Conservation (phyloP, 108 stramenopile genomes). For the Aureococcus anophagefferens region DNA sequence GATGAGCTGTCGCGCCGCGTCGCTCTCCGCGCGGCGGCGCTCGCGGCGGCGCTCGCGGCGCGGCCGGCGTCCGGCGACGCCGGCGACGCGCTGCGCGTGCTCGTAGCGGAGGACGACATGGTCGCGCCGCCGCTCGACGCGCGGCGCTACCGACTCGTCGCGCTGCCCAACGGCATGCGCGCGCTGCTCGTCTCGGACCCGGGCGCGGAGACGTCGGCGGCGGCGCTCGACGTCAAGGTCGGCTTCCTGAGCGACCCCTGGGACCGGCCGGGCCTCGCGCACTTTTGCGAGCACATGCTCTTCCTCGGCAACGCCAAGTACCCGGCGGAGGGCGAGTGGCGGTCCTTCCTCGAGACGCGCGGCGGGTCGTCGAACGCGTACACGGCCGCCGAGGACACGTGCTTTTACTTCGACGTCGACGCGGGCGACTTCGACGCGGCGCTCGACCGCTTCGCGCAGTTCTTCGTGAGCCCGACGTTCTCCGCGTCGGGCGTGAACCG, state of each 20-base stretch:
- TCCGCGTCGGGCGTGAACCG: slow-evolving; percentile 55
- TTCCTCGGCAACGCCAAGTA: slow-evolving; percentile 65
- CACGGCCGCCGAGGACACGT: slow-evolving; percentile 66
- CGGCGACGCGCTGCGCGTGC: too few relatives aligned
- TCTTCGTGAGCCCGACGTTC: slow-evolving; percentile 63
- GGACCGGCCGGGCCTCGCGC: slow-evolving; percentile 64
- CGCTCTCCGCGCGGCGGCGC: too few relatives aligned
- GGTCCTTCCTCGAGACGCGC: slow-evolving; percentile 50
- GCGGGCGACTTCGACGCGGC: slow-evolving; percentile 61
- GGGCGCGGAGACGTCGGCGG: slow-evolving; percentile 64
- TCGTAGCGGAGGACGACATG: too few relatives aligned
- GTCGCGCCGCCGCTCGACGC: slow-evolving; percentile 33
- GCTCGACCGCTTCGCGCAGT: slow-evolving; percentile 66
- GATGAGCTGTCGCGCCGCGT: too few relatives aligned
- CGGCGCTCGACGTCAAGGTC: slow-evolving; percentile 48
- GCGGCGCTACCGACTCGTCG: slow-evolving; percentile 53
- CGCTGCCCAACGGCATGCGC: slow-evolving; percentile 41
- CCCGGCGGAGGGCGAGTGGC: slow-evolving; percentile 45
- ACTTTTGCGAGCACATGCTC: slow-evolving; percentile 82
- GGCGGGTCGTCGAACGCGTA: slow-evolving; percentile 75
- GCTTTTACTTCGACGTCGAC: slow-evolving; percentile 70
- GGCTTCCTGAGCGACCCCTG: slow-evolving; percentile 68
- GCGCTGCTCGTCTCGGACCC: slow-evolving; percentile 54
- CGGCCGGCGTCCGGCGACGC: too few relatives aligned
- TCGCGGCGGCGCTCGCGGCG: too few relatives aligned